Evolutionary conservation across 192 early-diverging fungal species (phyloP).

Genomic region (Backusella mclennaniae): DNA sequence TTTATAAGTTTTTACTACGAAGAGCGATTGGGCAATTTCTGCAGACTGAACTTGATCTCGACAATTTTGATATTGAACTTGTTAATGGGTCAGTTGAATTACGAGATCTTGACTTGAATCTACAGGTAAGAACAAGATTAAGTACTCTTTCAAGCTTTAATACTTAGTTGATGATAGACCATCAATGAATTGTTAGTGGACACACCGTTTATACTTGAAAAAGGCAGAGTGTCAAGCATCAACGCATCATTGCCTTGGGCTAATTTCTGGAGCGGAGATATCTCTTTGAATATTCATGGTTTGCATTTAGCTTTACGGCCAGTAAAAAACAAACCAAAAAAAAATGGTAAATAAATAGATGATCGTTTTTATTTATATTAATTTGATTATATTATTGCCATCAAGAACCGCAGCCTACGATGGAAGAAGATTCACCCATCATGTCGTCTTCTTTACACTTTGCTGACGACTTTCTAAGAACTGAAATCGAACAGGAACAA

Average conservation of each 20-base stretch:
- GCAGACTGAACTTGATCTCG: constrained; percentile 69
- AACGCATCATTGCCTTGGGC: constrained; percentile 78
- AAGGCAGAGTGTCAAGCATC: constrained; percentile 69
- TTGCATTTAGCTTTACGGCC: constrained; percentile 57
- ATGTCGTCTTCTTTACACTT: constrained; percentile 83
- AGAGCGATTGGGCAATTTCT: constrained; percentile 85
- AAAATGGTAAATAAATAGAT: constrained; percentile 1
- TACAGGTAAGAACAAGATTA: constrained; percentile 52
- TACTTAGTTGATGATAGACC: constrained; percentile 45
- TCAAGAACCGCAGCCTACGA: neutral
- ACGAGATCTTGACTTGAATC: constrained; percentile 76
- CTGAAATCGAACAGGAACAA: constrained; percentile 58
- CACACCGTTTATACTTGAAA: constrained; percentile 66
- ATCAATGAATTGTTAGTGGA: constrained; percentile 69
- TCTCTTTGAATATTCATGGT: constrained; percentile 69
- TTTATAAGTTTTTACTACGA: constrained; percentile 79
- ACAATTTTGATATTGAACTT: constrained; percentile 84
- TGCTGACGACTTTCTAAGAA: constrained; percentile 83
- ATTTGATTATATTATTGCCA: neutral
- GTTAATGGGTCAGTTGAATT: constrained; percentile 74
- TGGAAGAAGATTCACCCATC: constrained; percentile 51
- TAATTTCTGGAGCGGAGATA: constrained; percentile 80
- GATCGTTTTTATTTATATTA: neutral
- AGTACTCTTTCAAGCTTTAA: neutral
- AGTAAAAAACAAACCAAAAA: constrained; percentile 27